Percentiles rank a stretch among this genome's conserved stretches.
Conservation (phyloP, 441 rosid genomes). For the Brassica hybrid region DNA sequence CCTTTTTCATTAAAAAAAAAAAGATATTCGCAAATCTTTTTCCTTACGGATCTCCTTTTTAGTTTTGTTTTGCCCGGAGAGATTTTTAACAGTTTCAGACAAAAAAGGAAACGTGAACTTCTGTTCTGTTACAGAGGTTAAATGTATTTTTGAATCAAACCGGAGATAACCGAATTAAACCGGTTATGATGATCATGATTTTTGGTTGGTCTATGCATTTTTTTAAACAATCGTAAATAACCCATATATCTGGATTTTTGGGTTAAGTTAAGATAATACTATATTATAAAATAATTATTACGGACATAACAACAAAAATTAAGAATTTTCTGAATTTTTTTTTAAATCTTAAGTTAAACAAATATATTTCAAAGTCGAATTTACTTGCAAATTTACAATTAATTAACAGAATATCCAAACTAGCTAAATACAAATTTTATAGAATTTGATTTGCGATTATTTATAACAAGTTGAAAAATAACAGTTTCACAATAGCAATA, state of each 20-base stretch:
- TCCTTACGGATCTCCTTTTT: slow-evolving; percentile 20
- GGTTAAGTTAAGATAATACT: not conserved
- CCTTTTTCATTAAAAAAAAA: slow-evolving; percentile 36
- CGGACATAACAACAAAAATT: not conserved
- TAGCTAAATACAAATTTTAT: no score
- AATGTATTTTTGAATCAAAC: slow-evolving; percentile 7
- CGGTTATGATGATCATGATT: not conserved
- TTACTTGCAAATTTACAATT: no score
- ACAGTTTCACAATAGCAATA: no score
- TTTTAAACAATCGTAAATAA: not conserved
- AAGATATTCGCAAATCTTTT: slow-evolving; percentile 27
- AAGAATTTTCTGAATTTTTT: no score
- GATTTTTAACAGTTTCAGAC: slow-evolving; percentile 31
- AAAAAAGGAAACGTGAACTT: slow-evolving; percentile 8
- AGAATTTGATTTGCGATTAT: no score
- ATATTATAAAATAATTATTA: no score
- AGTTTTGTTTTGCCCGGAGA: slow-evolving; percentile 21
- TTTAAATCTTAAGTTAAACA: no score
- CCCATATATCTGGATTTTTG: not conserved
- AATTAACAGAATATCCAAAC: no score
- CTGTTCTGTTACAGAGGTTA: slow-evolving; percentile 12
- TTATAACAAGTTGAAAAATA: no score
- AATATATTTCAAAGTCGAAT: no score
- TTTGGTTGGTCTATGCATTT: not conserved
- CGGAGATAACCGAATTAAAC: slow-evolving; percentile 9